phyloP scores from a whole-genome alignment of 495 filamentous ascomycete genomes.

The Physcia stellaris region DNA sequence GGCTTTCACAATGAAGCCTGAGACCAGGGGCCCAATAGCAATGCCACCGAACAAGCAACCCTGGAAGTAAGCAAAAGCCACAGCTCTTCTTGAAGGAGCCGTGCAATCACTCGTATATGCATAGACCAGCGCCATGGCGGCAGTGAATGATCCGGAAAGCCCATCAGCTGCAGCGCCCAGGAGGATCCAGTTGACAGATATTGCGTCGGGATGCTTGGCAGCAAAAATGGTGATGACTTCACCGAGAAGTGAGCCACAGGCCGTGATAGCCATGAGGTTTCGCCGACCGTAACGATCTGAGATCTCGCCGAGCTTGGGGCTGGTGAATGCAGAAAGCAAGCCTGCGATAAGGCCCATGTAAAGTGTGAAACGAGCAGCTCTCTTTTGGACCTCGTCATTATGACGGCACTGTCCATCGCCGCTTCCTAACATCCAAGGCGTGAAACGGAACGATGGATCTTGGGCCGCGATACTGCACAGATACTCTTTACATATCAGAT shows the following conservation, averaged over 20 bases:
- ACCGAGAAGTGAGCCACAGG: constrained; percentile 48
- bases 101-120: constrained; percentile 88
- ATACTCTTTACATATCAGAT: constrained; percentile 70
- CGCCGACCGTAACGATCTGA: constrained; percentile 84
- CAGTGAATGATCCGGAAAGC: constrained; percentile 72
- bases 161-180: constrained; percentile 66
- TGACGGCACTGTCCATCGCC: constrained; percentile 58
- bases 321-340: constrained; percentile 55
- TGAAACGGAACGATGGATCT: constrained; percentile 45
- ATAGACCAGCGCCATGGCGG: constrained; percentile 62
- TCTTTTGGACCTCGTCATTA: constrained; percentile 53
- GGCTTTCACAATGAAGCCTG: constrained; percentile 58
- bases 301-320: constrained; percentile 68
- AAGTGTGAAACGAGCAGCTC: constrained; percentile 65
- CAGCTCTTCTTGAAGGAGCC: constrained; percentile 56
- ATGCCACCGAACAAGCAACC: constrained; percentile 78
- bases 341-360: constrained; percentile 59
- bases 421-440: constrained; percentile 49
- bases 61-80: constrained; percentile 83
- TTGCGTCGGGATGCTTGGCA: constrained; percentile 53
- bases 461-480: constrained; percentile 42
- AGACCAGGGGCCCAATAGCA: constrained; percentile 66
- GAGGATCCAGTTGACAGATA: constrained; percentile 62
- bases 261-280: constrained; percentile 50
- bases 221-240: constrained; percentile 68